A percentile compares a stretch with the other conserved stretches of the same genome.
Evolutionary conservation across 495 filamentous ascomycete species (phyloP).

Genomic region (Aeminium ludgeri): DNA sequence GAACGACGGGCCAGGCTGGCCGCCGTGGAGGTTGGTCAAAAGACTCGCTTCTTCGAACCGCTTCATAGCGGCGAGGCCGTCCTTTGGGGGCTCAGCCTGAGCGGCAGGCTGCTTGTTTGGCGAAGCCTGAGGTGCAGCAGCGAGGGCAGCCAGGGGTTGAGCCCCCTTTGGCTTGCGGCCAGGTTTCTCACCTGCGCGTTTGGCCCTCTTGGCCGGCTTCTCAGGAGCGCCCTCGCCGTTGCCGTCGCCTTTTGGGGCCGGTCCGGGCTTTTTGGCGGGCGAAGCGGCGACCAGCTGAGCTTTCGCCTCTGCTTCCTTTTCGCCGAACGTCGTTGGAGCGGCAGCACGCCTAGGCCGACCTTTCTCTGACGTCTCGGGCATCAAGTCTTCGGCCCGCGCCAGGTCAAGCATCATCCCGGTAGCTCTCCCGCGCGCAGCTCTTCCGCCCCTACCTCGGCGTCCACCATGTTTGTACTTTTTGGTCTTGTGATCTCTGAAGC

Average conservation of each 20-base stretch:
- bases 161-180: conserved; percentile 17
- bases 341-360: conserved; percentile 54
- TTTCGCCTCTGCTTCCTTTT: conserved; percentile 26
- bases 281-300: conserved; percentile 26
- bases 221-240: conserved; percentile 13
- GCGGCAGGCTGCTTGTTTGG: conserved; percentile 7
- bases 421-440: conserved; percentile 38
- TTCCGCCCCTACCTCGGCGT: conserved; percentile 26
- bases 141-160: conserved; percentile 16
- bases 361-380: conserved; percentile 38
- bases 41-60: conserved; percentile 16
- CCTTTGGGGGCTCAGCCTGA: conserved; percentile 1
- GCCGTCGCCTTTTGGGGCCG: conserved; percentile 7
- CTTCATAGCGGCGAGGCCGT: conserved; percentile 3
- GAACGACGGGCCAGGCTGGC: conserved; percentile 17
- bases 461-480: conserved; percentile 54
- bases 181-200: conserved; percentile 18
- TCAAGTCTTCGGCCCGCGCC: conserved; percentile 11
- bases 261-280: conserved; percentile 16
- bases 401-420: conserved; percentile 14
- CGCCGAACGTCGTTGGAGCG: conserved; percentile 49
- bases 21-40: conserved; percentile 11
- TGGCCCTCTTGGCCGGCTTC: conserved; percentile 19
- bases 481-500: conserved; percentile 66
- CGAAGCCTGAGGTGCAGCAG: conserved; percentile 21